Conservation (phyloP, 148 eudicot genomes). For the Amaranthus hypochondriacus region DNA sequence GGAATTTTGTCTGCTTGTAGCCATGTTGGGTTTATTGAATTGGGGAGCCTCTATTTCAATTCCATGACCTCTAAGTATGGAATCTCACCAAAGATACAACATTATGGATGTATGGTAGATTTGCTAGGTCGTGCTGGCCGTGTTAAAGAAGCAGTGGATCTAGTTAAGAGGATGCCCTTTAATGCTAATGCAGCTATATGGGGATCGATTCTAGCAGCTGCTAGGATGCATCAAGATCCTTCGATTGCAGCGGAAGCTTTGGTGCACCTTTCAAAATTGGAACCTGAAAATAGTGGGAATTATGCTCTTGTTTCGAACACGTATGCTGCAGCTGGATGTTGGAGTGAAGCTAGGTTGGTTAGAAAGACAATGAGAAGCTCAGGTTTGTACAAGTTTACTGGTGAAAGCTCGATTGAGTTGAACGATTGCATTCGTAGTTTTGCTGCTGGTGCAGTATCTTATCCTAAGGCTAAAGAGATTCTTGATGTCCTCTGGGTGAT, state of each 20-base stretch:
- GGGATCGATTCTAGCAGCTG: slow-evolving; percentile 61
- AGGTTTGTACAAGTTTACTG: slow-evolving; percentile 38
- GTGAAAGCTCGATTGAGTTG: slow-evolving; percentile 49
- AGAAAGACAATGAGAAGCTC: slow-evolving; percentile 47
- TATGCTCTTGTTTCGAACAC: slow-evolving; percentile 46
- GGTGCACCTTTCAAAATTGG: slow-evolving; percentile 32
- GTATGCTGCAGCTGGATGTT: slow-evolving; percentile 40
- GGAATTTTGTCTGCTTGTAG: slow-evolving; percentile 55
- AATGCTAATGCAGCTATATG: slow-evolving; percentile 52
- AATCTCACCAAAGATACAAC: slow-evolving; percentile 47
- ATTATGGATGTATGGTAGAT: slow-evolving; percentile 61
- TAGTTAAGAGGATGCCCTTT: slow-evolving; percentile 43
- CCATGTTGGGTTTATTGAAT: slow-evolving; percentile 51
- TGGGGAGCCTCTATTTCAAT: slow-evolving; percentile 41
- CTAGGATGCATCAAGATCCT: slow-evolving; percentile 36
- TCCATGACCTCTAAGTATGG: slow-evolving; percentile 37
- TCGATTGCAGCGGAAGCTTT: slow-evolving; percentile 41
- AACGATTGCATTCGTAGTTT: slow-evolving; percentile 34
- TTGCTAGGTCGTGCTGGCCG: slow-evolving; percentile 52
- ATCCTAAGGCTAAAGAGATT: slow-evolving; percentile 35
- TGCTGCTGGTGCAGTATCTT: slow-evolving; percentile 27
- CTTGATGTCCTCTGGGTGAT: slow-evolving; percentile 30
- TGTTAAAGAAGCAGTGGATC: slow-evolving; percentile 46
- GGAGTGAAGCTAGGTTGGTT: slow-evolving; percentile 46
- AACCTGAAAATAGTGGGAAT: slow-evolving; percentile 56